Evolutionary conservation across 352 stramenopile genomes (phyloP), one percentile per base, ranked within the genome.

Genomic region (Phytopythium montanum): DNA sequence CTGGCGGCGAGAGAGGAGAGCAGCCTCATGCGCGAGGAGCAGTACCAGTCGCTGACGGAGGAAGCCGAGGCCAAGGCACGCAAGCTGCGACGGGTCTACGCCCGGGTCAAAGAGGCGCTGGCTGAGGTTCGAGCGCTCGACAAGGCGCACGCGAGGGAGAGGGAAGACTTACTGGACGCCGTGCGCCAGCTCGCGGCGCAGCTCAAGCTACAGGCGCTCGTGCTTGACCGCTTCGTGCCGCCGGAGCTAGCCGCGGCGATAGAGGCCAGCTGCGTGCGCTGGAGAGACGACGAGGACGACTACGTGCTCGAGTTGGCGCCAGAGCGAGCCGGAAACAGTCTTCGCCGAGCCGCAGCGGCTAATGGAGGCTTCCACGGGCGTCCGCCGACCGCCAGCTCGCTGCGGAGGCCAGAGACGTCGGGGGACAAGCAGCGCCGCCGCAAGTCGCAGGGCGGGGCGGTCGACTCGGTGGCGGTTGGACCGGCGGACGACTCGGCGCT

Each of bases 51-150:
- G 3, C 58, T 97, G 14, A 79, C 98, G 53, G 95, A 98, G 64
- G 94, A 99, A 65, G 93, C 96, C 7, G 86, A 98, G 48, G 92
- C 85, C 2, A 99, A 99, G 68, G 97, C 95, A 0, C 93, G 92
- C 12, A 99, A 99, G 68, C 80, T 99, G 34, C 97, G 98, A 61
- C 98, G 98, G 62, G 76, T 99, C 19, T 98, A 90, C 56, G 77
- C 69, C 7, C 90, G 92, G 56, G 80, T 98, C 52, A 96, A 98
- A 56, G 85, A 94, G 39, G 87, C 87, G 8, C 81, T 97, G 54
- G 67, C 67, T 7, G 96, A 99, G 55, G 86, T 99, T 49, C 92
- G 96, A 58, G 94, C 98, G 68, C 85, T 99, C 59, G 87, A 98
- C 65, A 90, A 96, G 54, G 92, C 96, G 31, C 97, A 98, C 56